Base-by-base conservation (phyloP, 306 rosid species). In the Alnus rubra region DNA sequence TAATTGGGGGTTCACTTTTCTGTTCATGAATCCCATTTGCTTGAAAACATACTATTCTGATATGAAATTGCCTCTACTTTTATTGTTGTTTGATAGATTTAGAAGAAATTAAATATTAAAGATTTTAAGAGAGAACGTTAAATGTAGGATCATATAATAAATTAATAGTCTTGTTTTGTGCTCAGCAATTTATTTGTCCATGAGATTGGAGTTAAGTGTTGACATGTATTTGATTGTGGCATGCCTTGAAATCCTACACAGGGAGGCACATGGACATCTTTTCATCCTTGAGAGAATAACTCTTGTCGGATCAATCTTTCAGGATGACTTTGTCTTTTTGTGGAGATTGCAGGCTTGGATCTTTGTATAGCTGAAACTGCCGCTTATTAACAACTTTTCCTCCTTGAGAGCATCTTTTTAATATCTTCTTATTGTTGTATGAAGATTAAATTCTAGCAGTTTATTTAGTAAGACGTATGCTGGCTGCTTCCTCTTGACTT, bases 1-100 rank as follows among this genome's bases (percentile, higher is more conserved):
- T 37, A 64, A 37, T 51, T 73, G 1, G 60, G 4, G 3, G 14
- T 59, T 44, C 19, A 50, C 35, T 37, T 64, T 74, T n/a, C 2
- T 62, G 31, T 73, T 77, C 49, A 6, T 63, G 35, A 31, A 69
- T 73, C n/a, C 47, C 44, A 35, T 79, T 33, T 55, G 45, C 47
- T 71, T 69, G 76, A 58, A 69, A 55, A 65, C 28, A 28, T 52
- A 76, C 31, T 31, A 14, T 53, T 51, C 73, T 68, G 53, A 65
- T 54, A 54, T 11, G 73, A 28, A 12, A 50, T 49, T 76, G 16
- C 37, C 42, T 23, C 55, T 76, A 35, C 23, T 76, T 56, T 75
- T 53, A 8, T 53, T 31, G 13, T 60, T 30, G 37, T 30, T 42
- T 39, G 48, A 53, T 4, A 44, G 30, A 47, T 44, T 35, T 64